Evolutionary conservation across 345 rosid species (phyloP), one percentile per base, ranked within the genome.

Genomic region (Angophora floribunda): DNA sequence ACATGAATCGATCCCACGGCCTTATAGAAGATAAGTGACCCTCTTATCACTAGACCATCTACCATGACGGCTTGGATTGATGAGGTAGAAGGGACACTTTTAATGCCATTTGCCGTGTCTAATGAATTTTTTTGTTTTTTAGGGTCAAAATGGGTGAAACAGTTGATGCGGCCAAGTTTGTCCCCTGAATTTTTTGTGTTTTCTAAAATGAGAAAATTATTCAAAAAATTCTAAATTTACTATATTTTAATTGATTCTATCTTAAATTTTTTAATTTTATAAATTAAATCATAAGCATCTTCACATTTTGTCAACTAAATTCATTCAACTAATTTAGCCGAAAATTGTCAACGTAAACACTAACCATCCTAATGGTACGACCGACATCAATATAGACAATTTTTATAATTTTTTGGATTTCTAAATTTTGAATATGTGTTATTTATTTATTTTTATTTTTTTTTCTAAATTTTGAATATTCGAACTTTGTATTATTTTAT

Each of bases 351-450:
- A 55, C 9, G 28, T 55, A 21, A 26, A 55, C 21, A 4, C 24
- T 55, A 12, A 55, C 4, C 24, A 21, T 55, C 0, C 12, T 0
- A 55, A 0, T 55, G 13, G 5, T 28, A 55, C 22, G 2, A 2
- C 41, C 41, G 41, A 36, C 4, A 4, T 36, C 41, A 36, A 36
- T 36, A 36, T 36, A 8, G 28, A 55, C 12, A 9, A 55, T 22
- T 55, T 55, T 55, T 55, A 55, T 22, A 55, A 55, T 55, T 55
- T 55, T 55, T 55, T 22, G 41, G 41, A 36, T 36, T 36, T 36
- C 41, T 3, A 22, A 55, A 55, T 2, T 55, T 55, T 9, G 12
- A 21, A 55, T 55, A 55, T 55, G 22, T 22, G 7, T 22, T 55
- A 55, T 36, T 53, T 53, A n/a, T n/a, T n/a, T n/a, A n/a, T n/a